A percentile compares a stretch with the other conserved stretches of the same genome.
Evolutionary conservation across 768 basidiomycete species (phyloP).

Genomic region (Hysterangium stoloniferum): DNA sequence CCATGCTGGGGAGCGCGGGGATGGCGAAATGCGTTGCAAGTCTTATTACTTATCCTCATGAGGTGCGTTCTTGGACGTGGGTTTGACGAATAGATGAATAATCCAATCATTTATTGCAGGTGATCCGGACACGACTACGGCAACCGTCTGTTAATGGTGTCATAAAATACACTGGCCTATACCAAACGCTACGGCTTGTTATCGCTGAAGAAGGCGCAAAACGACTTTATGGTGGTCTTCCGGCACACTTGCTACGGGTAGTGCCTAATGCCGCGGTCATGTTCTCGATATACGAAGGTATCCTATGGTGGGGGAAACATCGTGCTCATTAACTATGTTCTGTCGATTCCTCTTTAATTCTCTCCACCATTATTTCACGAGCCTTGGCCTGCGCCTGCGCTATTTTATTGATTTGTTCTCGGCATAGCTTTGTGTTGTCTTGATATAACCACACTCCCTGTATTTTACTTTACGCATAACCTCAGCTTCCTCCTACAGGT

Average conservation of each 20-base stretch:
- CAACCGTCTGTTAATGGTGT: slow-evolving; percentile 78
- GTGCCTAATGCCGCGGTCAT: slow-evolving; percentile 97
- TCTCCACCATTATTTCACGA: too few relatives aligned
- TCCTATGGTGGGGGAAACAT: slow-evolving; percentile 48
- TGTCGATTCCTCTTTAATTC: not conserved
- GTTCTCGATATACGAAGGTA: slow-evolving; percentile 91
- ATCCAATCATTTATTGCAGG: slow-evolving; percentile 39
- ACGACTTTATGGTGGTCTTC: slow-evolving; percentile 85
- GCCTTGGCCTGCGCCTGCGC: too few relatives aligned
- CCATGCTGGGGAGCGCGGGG: slow-evolving; percentile 86
- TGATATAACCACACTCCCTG: not conserved
- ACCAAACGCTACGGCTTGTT: slow-evolving; percentile 78
- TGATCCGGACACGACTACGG: slow-evolving; percentile 84
- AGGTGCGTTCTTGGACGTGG: slow-evolving; percentile 47
- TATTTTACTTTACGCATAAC: slow-evolving; percentile 2
- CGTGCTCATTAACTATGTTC: not conserved
- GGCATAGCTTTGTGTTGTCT: not conserved
- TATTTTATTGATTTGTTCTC: too few relatives aligned
- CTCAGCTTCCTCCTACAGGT: too few relatives aligned
- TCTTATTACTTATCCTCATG: slow-evolving; percentile 95
- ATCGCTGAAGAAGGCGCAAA: slow-evolving; percentile 84
- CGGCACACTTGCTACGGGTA: slow-evolving; percentile 92
- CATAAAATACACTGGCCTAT: slow-evolving; percentile 77
- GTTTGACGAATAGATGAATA: too few relatives aligned
- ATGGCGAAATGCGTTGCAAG: slow-evolving; percentile 91